These are phyloP conservation scores for Talaromyces ruber DNA, from an alignment of 495 filamentous ascomycete species.

Conservation along the genomic window DNA sequence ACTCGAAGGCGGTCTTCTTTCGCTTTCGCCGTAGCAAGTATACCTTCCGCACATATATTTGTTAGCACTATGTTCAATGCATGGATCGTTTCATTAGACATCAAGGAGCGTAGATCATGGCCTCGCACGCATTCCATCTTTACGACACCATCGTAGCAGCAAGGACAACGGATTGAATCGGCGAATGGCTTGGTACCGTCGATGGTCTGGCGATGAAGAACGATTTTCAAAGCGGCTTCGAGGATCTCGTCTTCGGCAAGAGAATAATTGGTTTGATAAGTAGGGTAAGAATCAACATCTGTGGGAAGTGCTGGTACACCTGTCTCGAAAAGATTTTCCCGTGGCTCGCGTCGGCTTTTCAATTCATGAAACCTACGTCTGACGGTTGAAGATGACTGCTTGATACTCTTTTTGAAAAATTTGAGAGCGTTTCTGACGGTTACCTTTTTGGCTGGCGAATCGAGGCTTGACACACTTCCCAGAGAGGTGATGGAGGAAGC, in stretches of 20 bases:
- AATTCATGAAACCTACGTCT: not conserved
- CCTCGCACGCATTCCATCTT: not conserved
- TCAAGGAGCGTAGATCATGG: not conserved
- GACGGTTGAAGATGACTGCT: not conserved
- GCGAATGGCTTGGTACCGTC: not conserved
- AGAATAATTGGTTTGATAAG: not conserved
- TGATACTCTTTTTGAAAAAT: not conserved
- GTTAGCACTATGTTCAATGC: not conserved
- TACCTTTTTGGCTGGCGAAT: not conserved
- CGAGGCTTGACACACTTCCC: not conserved
- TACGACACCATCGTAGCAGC: not conserved
- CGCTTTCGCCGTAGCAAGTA: not conserved
- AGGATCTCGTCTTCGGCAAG: slow-evolving; percentile 1
- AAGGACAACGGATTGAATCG: slow-evolving; percentile 3
- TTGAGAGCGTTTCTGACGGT: not conserved
- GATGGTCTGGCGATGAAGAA: not conserved
- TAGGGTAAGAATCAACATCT: not conserved
- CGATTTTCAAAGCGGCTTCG: not conserved
- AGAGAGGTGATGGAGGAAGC: not conserved
- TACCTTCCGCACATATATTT: not conserved
- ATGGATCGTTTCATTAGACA: not conserved
- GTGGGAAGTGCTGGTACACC: not conserved
- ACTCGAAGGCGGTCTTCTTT: not conserved
- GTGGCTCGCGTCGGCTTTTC: not conserved
- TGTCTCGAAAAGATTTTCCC: not conserved